Evolutionary conservation across 139 green algal genomes (phyloP).

Genomic region (Raphidocelis subcapitata): DNA sequence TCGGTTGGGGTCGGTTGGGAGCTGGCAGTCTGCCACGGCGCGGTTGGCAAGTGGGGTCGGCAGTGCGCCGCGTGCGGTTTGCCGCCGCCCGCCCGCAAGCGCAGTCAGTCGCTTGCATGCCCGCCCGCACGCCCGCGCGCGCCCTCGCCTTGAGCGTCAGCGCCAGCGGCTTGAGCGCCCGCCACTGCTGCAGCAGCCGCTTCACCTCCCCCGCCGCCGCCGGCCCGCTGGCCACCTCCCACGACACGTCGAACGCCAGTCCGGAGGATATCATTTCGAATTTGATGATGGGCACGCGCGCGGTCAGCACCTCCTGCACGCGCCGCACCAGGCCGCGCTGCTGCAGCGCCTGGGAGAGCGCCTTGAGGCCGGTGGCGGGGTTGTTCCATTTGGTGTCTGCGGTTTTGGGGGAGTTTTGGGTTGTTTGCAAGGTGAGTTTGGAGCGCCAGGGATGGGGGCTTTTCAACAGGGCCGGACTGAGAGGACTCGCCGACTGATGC

Average conservation of each 20-base stretch:
- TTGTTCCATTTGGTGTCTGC: constrained; percentile 48
- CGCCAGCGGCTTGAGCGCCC: constrained; percentile 80
- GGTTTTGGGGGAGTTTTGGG: constrained; percentile 14
- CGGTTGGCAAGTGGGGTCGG: too few species aligned
- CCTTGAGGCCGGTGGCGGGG: constrained; percentile 61
- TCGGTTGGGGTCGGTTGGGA: too few species aligned
- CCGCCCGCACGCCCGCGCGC: too few species aligned
- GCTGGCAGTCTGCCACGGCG: too few species aligned
- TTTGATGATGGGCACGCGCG: constrained; percentile 96
- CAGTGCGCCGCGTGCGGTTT: too few species aligned
- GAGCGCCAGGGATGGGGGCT: too few species aligned
- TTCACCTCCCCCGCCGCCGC: constrained; percentile 53
- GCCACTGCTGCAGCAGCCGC: constrained; percentile 63
- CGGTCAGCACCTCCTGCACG: constrained; percentile 81
- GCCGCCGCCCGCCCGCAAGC: too few species aligned
- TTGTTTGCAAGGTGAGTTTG: too few species aligned
- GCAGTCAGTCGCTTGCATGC: too few species aligned
- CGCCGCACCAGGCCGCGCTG: constrained; percentile 70
- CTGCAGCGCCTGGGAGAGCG: constrained; percentile 64
- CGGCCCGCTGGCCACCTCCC: constrained; percentile 85
- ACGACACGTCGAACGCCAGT: constrained; percentile 92
- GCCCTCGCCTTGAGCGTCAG: constrained; percentile 79
- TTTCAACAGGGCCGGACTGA: too few species aligned
- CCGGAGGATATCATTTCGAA: constrained; percentile 67
- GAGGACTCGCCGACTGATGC: too few species aligned